These are phyloP conservation scores for Isabelozyma rhagii DNA, from an alignment of 805 yeast genomes.

Conservation along the genomic window DNA sequence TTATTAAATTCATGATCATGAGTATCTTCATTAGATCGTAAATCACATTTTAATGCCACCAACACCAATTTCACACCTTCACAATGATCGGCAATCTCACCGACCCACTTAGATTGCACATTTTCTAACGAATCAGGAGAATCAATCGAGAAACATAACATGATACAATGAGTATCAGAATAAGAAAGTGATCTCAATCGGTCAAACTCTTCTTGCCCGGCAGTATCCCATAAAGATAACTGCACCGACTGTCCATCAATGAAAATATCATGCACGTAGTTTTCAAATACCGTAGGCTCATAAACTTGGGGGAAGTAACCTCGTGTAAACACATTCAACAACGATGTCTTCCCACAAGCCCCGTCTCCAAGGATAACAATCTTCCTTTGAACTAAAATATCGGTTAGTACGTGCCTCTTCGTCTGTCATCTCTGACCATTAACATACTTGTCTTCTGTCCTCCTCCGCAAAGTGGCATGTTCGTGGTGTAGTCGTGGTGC, in stretches of 20 bases:
- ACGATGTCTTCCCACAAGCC: slow-evolving; percentile 97
- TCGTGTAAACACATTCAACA: slow-evolving; percentile 90
- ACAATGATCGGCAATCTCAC: slow-evolving; percentile 95
- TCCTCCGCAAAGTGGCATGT: slow-evolving; percentile 44
- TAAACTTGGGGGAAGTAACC: slow-evolving; percentile 98
- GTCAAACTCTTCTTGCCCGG: slow-evolving; percentile 98
- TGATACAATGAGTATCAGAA: slow-evolving; percentile 94
- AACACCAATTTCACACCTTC: slow-evolving; percentile 92
- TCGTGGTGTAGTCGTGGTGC: background rate
- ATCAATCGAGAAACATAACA: slow-evolving; percentile 93
- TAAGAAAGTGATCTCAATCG: slow-evolving; percentile 88
- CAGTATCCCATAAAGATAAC: slow-evolving; percentile 95
- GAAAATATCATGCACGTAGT: slow-evolving; percentile 94
- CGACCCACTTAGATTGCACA: slow-evolving; percentile 95
- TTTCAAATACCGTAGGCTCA: slow-evolving; percentile 97
- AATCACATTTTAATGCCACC: slow-evolving; percentile 92
- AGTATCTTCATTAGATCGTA: slow-evolving; percentile 63
- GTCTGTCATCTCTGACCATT: background rate
- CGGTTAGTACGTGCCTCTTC: slow-evolving; percentile 6
- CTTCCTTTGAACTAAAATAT: slow-evolving; percentile 69
- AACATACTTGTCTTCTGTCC: slow-evolving; percentile 41
- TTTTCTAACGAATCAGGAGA: slow-evolving; percentile 92
- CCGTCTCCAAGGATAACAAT: slow-evolving; percentile 96
- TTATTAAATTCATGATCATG: slow-evolving; percentile 32
- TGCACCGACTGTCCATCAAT: slow-evolving; percentile 93